A percentile compares a stretch with the other conserved stretches of the same genome.
These are phyloP conservation scores for Gillenia trifoliata DNA, from an alignment of 306 rosid species.

Conservation along the genomic window DNA sequence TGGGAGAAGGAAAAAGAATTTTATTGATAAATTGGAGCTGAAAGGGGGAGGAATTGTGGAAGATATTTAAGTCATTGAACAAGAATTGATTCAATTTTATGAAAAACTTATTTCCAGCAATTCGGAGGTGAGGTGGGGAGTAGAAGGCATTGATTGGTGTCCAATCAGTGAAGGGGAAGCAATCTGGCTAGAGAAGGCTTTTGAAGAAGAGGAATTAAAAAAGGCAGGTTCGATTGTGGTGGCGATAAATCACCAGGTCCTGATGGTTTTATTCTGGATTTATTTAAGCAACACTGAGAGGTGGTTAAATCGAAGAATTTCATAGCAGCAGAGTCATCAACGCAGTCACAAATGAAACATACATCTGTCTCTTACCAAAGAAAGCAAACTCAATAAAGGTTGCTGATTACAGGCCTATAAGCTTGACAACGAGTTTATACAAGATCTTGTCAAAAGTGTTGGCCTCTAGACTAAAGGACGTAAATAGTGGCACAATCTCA, in stretches of 20 bases:
- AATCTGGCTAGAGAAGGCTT: not conserved
- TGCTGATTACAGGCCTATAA: not conserved
- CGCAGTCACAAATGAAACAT: not conserved
- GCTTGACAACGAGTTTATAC: not conserved
- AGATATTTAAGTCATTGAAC: not conserved
- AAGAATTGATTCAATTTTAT: not conserved
- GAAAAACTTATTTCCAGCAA: not conserved
- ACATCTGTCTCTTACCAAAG: not conserved
- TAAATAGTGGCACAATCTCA: not conserved
- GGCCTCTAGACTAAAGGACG: not conserved
- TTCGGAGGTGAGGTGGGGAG: not conserved
- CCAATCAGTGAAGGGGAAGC: not conserved
- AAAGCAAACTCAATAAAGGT: not conserved
- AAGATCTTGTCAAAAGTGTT: not conserved
- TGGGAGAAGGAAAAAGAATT: not conserved
- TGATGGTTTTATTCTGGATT: not conserved
- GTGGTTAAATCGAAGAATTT: not conserved
- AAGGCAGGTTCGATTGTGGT: not conserved
- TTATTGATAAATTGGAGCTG: not conserved
- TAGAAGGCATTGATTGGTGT: not conserved
- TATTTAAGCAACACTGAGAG: not conserved
- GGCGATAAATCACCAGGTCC: not conserved
- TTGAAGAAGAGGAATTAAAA: not conserved
- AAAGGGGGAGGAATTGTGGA: not conserved
- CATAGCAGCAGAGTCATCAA: not conserved